Evolutionary conservation across 441 rosid genomes (phyloP).

Genomic region (Pelargonium citronellum): DNA sequence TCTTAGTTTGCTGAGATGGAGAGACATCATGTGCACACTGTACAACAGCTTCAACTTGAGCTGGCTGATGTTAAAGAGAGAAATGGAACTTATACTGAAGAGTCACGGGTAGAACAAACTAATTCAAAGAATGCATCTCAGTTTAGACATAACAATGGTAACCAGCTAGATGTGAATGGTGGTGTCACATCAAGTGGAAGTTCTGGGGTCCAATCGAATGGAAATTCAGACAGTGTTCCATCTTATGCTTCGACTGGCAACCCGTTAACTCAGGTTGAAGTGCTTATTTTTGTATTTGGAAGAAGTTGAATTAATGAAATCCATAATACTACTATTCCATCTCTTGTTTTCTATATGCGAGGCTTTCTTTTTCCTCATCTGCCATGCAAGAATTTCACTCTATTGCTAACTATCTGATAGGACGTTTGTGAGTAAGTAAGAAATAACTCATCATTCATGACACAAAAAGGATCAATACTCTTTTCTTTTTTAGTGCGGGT

Average conservation of each 20-base stretch:
- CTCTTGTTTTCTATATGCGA: neutral
- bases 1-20: slow-evolving; percentile 84
- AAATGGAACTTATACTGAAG: slow-evolving; percentile 48
- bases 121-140: slow-evolving; percentile 50
- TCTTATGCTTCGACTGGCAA: slow-evolving; percentile 42
- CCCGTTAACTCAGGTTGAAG: slow-evolving; percentile 50
- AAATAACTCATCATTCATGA: slow-evolving; percentile 3
- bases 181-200: slow-evolving; percentile 31
- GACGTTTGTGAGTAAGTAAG: neutral
- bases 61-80: slow-evolving; percentile 72
- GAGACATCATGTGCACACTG: slow-evolving; percentile 71
- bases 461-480: neutral
- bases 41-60: slow-evolving; percentile 86
- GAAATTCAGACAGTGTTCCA: slow-evolving; percentile 40
- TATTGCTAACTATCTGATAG: neutral
- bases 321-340: neutral
- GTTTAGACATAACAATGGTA: slow-evolving; percentile 49
- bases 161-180: slow-evolving; percentile 50
- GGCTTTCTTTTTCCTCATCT: neutral
- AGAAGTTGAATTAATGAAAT: neutral
- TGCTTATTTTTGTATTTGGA: slow-evolving; percentile 8
- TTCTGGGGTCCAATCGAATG: slow-evolving; percentile 37
- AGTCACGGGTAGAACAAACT: slow-evolving; percentile 40
- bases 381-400: no score
- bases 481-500: neutral